phyloP scores from a whole-genome alignment of 768 basidiomycete genomes.

The Mycena vitilis region DNA sequence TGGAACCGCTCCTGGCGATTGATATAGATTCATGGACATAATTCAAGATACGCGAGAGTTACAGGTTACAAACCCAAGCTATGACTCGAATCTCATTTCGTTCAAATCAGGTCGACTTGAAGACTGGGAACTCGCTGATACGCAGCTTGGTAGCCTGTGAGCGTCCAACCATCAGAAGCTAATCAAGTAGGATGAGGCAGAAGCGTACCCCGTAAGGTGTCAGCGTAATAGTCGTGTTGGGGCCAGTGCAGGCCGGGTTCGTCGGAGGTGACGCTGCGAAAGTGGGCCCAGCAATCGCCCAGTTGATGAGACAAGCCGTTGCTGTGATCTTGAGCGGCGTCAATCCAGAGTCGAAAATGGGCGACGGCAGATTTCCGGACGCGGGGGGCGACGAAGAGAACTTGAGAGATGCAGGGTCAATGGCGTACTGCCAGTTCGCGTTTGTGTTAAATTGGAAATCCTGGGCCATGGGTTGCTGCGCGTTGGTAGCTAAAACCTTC shows the following conservation, averaged over 20 bases:
- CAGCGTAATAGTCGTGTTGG: slow-evolving; percentile 44
- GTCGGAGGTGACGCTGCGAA: slow-evolving; percentile 49
- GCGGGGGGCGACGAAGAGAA: slow-evolving; percentile 41
- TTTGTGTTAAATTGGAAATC: slow-evolving; percentile 65
- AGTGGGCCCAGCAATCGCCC: slow-evolving; percentile 47
- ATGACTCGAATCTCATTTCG: too few relatives aligned
- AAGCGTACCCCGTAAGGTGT: slow-evolving; percentile 48
- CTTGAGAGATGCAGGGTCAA: slow-evolving; percentile 53
- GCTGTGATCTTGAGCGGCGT: slow-evolving; percentile 51
- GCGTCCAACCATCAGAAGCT: not conserved
- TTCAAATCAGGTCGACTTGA: slow-evolving; percentile 20
- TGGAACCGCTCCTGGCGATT: too few relatives aligned
- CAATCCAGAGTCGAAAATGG: slow-evolving; percentile 47
- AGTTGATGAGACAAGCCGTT: slow-evolving; percentile 48
- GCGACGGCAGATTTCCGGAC: slow-evolving; percentile 42
- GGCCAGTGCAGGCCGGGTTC: slow-evolving; percentile 38
- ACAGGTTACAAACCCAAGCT: too few relatives aligned
- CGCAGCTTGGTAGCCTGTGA: slow-evolving; percentile 29
- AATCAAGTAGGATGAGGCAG: not conserved
- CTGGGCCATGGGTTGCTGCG: slow-evolving; percentile 56
- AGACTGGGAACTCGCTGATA: slow-evolving; percentile 35
- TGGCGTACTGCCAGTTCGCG: slow-evolving; percentile 63
- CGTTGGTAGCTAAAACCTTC: slow-evolving; percentile 54
- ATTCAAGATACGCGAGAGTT: too few relatives aligned
- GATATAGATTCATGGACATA: too few relatives aligned